A percentile compares a stretch with the other conserved stretches of the same genome.
Conservation (phyloP, 208 protist species). For the Herpetomonas samuelpessoai region DNA sequence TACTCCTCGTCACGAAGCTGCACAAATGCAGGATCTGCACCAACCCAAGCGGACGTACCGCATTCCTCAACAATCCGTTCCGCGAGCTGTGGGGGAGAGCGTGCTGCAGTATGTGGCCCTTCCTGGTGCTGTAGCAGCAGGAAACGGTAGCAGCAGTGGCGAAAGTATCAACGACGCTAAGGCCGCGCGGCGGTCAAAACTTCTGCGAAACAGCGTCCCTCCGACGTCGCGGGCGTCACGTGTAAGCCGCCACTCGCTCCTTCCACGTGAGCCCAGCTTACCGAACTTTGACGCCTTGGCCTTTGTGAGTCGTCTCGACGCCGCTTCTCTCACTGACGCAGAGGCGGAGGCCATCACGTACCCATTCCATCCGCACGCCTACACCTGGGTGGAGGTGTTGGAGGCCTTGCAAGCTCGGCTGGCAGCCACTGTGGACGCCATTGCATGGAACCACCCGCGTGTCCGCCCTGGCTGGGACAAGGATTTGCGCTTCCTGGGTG, state of each 20-base stretch:
- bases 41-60: background rate
- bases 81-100: background rate
- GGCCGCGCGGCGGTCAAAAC: too few species aligned
- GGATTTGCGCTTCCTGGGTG: conserved; percentile 61
- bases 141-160: background rate
- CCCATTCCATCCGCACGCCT: conserved; percentile 25
- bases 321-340: conserved; percentile 33
- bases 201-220: too few species aligned
- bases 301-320: conserved; percentile 27
- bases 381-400: conserved; percentile 20
- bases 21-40: background rate
- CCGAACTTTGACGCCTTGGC: too few species aligned
- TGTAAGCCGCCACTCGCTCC: too few species aligned
- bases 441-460: conserved; percentile 37
- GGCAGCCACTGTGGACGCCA: background rate
- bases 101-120: background rate
- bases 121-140: background rate
- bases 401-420: conserved; percentile 6
- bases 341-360: conserved; percentile 45
- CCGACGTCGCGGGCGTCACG: too few species aligned
- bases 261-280: too few species aligned
- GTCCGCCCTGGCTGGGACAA: conserved; percentile 36
- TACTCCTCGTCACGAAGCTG: too few species aligned
- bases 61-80: background rate
- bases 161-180: background rate